Conservation (phyloP, 192 early-diverging fungal genomes). For the Linnemannia hyalina region DNA sequence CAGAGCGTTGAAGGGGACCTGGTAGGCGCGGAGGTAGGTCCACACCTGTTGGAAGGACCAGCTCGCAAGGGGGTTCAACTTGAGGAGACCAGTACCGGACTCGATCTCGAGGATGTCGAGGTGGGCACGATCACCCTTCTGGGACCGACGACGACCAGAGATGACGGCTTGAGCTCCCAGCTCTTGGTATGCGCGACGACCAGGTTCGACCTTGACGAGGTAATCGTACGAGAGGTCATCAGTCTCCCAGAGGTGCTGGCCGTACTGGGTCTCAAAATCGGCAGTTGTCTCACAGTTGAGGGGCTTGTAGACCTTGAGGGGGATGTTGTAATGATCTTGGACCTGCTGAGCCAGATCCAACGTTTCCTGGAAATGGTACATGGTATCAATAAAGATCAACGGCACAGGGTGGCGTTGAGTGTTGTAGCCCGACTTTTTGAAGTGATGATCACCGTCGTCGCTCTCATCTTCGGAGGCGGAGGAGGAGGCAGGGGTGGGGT, state of each 20-base stretch:
- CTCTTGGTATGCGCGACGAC: slow-evolving; percentile 85
- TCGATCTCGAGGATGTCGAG: slow-evolving; percentile 90
- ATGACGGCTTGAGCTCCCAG: slow-evolving; percentile 83
- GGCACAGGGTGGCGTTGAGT: slow-evolving; percentile 71
- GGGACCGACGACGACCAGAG: slow-evolving; percentile 90
- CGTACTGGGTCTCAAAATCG: slow-evolving; percentile 81
- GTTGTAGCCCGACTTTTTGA: slow-evolving; percentile 53
- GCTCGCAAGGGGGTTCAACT: slow-evolving; percentile 91
- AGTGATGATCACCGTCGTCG: slow-evolving; percentile 28
- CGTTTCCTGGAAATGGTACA: slow-evolving; percentile 96
- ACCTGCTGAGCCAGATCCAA: slow-evolving; percentile 80
- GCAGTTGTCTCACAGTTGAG: slow-evolving; percentile 66
- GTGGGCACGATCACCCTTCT: slow-evolving; percentile 83
- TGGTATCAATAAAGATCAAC: slow-evolving; percentile 94
- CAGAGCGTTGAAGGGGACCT: slow-evolving; percentile 91
- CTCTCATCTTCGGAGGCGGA: slow-evolving; percentile 52
- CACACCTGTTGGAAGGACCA: slow-evolving; percentile 95
- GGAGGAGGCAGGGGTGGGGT: slow-evolving; percentile 45
- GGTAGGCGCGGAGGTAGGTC: slow-evolving; percentile 84
- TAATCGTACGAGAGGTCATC: slow-evolving; percentile 90
- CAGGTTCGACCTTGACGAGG: slow-evolving; percentile 95
- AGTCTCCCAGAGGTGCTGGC: slow-evolving; percentile 85
- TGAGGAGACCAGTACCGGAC: slow-evolving; percentile 79
- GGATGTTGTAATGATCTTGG: slow-evolving; percentile 76
- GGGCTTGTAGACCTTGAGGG: slow-evolving; percentile 83